These are phyloP conservation scores for Pichia kluyveri DNA, from an alignment of 805 yeast genomes.

Conservation along the genomic window DNA sequence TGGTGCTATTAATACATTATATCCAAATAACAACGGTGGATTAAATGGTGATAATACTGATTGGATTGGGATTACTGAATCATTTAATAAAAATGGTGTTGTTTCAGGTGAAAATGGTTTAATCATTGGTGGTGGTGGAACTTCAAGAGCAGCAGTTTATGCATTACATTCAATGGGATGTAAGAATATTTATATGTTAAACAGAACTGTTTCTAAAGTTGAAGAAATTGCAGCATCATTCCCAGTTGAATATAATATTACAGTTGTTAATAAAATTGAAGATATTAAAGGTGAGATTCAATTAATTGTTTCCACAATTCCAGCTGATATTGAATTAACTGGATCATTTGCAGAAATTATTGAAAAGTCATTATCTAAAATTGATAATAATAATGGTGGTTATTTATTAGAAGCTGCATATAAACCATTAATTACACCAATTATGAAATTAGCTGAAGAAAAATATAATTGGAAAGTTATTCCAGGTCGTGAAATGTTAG, in stretches of 20 bases:
- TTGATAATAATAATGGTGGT: slow-evolving; percentile 31
- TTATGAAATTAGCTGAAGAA: slow-evolving; percentile 67
- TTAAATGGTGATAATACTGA: slow-evolving; percentile 88
- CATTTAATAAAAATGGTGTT: slow-evolving; percentile 61
- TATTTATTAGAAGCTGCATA: slow-evolving; percentile 87
- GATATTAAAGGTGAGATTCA: slow-evolving; percentile 41
- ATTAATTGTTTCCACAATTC: slow-evolving; percentile 70
- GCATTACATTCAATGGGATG: slow-evolving; percentile 80
- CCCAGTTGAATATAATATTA: slow-evolving; percentile 49
- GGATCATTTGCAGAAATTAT: slow-evolving; percentile 37
- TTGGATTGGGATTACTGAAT: slow-evolving; percentile 78
- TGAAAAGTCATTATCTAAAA: slow-evolving; percentile 37
- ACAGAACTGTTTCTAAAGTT: slow-evolving; percentile 68
- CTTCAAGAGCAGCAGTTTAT: slow-evolving; percentile 88
- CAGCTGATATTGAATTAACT: slow-evolving; percentile 71
- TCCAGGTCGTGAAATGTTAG: slow-evolving; percentile 87
- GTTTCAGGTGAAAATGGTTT: slow-evolving; percentile 43
- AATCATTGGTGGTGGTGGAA: slow-evolving; percentile 96
- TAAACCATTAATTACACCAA: slow-evolving; percentile 79
- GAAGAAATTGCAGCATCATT: slow-evolving; percentile 49
- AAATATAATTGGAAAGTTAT: slow-evolving; percentile 68
- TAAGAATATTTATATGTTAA: slow-evolving; percentile 62
- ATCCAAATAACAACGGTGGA: slow-evolving; percentile 40
- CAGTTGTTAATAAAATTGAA: slow-evolving; percentile 41
- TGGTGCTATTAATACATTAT: slow-evolving; percentile 91